Evolutionary conservation across 352 stramenopile species (phyloP).

Genomic region (Pythium utonaiense): DNA sequence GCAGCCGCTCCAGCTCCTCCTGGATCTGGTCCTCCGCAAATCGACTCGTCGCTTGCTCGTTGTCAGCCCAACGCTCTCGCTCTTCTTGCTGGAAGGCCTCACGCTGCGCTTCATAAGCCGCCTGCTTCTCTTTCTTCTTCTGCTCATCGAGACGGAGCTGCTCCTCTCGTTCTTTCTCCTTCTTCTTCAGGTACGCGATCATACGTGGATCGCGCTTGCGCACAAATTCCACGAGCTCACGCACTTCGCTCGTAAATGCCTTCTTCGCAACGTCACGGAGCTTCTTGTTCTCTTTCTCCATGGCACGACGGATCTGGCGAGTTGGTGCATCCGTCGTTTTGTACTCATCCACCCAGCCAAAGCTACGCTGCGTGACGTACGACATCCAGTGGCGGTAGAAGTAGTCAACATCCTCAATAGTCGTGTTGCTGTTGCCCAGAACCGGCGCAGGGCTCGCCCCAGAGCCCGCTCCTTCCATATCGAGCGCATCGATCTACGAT

Average conservation of each 20-base stretch:
- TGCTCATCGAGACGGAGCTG: constrained; percentile 45
- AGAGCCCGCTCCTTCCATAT: constrained; percentile 29
- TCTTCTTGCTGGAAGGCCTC: constrained; percentile 70
- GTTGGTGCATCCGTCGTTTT: constrained; percentile 77
- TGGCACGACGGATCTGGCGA: constrained; percentile 67
- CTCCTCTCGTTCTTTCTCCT: constrained; percentile 54
- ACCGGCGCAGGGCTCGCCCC: constrained; percentile 29
- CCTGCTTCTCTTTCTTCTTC: constrained; percentile 55
- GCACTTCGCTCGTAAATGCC: constrained; percentile 71
- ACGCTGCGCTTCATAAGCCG: constrained; percentile 53
- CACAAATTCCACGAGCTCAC: constrained; percentile 84
- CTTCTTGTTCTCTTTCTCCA: constrained; percentile 90
- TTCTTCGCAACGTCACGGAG: constrained; percentile 75
- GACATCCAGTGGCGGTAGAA: constrained; percentile 84
- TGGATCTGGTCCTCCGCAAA: constrained; percentile 56
- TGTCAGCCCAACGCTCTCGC: constrained; percentile 46
- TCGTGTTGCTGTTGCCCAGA: constrained; percentile 40
- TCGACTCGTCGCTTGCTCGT: constrained; percentile 40
- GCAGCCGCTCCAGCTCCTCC: constrained; percentile 57
- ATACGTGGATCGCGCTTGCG: constrained; percentile 72
- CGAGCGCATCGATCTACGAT: constrained; percentile 65
- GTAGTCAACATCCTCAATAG: constrained; percentile 47
- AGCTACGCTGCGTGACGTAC: constrained; percentile 70
- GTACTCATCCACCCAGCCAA: constrained; percentile 82
- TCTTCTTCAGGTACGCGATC: constrained; percentile 57